phyloP scores from a whole-genome alignment of 2,329 filamentous ascomycete species.

The Cytospora mali region DNA sequence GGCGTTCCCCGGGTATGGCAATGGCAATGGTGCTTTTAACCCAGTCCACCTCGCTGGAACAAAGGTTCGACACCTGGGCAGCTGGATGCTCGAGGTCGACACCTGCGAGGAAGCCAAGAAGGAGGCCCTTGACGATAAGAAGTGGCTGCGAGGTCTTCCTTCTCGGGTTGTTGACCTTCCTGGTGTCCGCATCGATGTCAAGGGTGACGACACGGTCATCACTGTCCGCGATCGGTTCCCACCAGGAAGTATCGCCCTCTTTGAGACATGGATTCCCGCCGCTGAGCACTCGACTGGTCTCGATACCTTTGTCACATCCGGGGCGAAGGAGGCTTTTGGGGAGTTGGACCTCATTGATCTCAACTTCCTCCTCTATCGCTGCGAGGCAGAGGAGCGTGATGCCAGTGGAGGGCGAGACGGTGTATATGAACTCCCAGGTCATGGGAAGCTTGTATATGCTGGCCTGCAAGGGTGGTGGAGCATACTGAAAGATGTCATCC shows the following conservation, averaged over 20 bases:
- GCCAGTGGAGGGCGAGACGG: conserved; percentile 79
- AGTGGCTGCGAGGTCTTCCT: conserved; percentile 77
- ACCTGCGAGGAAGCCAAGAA: conserved; percentile 69
- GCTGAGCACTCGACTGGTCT: conserved; percentile 82
- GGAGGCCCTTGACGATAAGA: conserved; percentile 67
- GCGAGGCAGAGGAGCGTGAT: conserved; percentile 84
- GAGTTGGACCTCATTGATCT: conserved; percentile 78
- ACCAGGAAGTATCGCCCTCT: conserved; percentile 90
- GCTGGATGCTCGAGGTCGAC: conserved; percentile 91
- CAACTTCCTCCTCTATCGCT: conserved; percentile 89
- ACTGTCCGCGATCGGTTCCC: conserved; percentile 82
- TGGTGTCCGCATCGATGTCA: conserved; percentile 72
- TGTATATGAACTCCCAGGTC: conserved; percentile 82
- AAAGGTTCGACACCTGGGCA: conserved; percentile 81
- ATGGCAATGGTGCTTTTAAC: conserved; percentile 77
- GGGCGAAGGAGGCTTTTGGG: conserved; percentile 76
- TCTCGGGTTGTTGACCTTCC: conserved; percentile 76
- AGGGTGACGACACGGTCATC: conserved; percentile 75
- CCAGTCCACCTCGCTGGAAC: conserved; percentile 83
- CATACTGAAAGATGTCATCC: conserved; percentile 79
- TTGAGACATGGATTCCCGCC: conserved; percentile 92
- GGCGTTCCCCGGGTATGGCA: conserved; percentile 88
- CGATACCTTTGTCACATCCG: conserved; percentile 83
- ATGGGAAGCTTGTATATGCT: conserved; percentile 87
- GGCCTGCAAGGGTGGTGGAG: conserved; percentile 99